Evolutionary conservation across 768 basidiomycete species (phyloP), one percentile per base, ranked within the genome.

Genomic region (Chalciporus piperatus): DNA sequence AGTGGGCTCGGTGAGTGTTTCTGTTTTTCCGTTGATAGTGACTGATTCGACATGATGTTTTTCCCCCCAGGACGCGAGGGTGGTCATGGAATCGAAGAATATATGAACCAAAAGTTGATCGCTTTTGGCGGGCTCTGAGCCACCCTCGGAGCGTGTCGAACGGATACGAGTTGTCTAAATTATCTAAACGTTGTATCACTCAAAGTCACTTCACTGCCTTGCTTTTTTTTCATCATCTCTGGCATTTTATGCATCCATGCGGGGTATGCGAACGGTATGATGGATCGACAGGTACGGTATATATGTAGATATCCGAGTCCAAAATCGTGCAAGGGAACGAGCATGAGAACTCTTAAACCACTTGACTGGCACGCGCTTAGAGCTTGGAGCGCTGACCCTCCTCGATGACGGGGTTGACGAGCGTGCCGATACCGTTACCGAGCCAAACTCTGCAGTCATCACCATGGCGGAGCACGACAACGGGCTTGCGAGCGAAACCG

Each of bases 51-150:
- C 32, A 32, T 32, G 32, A 32, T 19, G 3, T n/a, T 14, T 11
- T 23, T 41, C 42, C 10, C 44, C 25, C 19, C 27, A 71, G 89
- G 96, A 14, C 78, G 90, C 30, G 94, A 96, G 63, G 96, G 96
- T 6, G 81, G 83, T 2, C 88, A 92, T 69, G 95, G 94, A 4
- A 91, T 98, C 57, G 81, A 85, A 38, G 96, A 98, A 60, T 98
- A 90, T 62, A 71, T 92, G 82, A 86, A 84, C 65, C 78, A 77
- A 40, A 93, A 93, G 69, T 62, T 89, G 70, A 88, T 93, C 59
- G 81, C 82, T 14, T 89, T 93, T 61, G 90, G 91, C 40, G 89
- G 87, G 12, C 60, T 91, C 58, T 78, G 56, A 70, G 7, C 23
- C 19, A 11, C 4, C 28, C n/a, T n/a, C n/a, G n/a, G n/a, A n/a